These are phyloP conservation scores for Xenoacremonium recifei DNA, from an alignment of 2,329 filamentous ascomycete genomes.

Conservation along the genomic window DNA sequence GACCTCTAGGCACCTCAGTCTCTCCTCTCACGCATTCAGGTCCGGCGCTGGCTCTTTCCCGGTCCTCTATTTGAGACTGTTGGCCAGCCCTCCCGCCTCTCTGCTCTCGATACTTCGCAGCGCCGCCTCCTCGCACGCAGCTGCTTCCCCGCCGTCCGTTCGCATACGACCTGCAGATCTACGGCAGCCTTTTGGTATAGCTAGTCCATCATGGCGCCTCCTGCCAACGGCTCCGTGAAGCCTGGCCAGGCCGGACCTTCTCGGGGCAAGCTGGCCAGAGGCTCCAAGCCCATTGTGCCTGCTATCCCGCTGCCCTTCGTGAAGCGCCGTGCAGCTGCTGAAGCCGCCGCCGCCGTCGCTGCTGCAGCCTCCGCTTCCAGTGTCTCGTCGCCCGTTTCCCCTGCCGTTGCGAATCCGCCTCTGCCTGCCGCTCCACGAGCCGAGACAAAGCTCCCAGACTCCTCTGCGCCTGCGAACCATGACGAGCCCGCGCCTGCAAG, in stretches of 20 bases:
- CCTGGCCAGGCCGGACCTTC: constrained; percentile 26
- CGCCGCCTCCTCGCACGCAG: no score
- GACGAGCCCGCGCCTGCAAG: constrained; percentile 7
- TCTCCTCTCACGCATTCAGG: constrained; percentile 21
- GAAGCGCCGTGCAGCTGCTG: constrained; percentile 36
- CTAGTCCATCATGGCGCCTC: constrained; percentile 31
- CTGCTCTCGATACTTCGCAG: no score
- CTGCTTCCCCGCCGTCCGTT: background rate
- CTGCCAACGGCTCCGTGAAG: constrained; percentile 31
- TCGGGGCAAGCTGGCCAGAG: constrained; percentile 28
- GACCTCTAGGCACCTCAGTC: constrained; percentile 32
- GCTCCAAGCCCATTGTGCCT: constrained; percentile 34
- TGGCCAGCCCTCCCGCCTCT: no score
- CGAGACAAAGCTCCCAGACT: constrained; percentile 21
- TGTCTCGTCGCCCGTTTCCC: background rate
- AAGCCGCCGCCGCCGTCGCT: constrained; percentile 27
- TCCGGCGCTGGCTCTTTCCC: constrained; percentile 22
- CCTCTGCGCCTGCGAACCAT: constrained; percentile 6
- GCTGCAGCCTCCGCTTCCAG: constrained; percentile 9
- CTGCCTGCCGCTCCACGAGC: constrained; percentile 5
- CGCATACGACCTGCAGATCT: no score
- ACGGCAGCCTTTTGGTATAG: no score
- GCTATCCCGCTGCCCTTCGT: constrained; percentile 38
- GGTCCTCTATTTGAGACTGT: constrained; percentile 8
- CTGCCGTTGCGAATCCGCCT: constrained; percentile 8